Conservation (phyloP, 2,329 filamentous ascomycete species). For the Diplodia scrobiculata region DNA sequence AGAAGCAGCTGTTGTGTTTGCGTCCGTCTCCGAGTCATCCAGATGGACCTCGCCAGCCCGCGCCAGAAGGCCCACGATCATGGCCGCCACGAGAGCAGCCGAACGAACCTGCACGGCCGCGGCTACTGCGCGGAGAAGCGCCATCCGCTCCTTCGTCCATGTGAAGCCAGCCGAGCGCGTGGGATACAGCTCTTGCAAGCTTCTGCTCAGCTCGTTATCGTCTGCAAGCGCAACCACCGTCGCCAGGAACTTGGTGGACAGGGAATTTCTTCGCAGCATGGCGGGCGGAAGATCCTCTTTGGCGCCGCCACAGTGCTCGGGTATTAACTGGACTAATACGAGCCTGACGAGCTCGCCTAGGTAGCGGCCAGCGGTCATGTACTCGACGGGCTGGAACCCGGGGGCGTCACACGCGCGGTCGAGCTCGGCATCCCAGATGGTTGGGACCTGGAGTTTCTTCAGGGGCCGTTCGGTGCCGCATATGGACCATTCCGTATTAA, state of each 20-base stretch:
- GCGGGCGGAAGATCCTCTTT: constrained; percentile 53
- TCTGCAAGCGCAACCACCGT: constrained; percentile 59
- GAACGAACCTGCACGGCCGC: constrained; percentile 71
- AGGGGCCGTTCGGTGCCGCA: constrained; percentile 71
- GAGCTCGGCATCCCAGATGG: constrained; percentile 68
- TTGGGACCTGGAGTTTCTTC: constrained; percentile 64
- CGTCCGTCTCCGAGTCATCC: constrained; percentile 31
- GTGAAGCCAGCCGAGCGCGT: constrained; percentile 55
- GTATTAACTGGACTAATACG: constrained; percentile 65
- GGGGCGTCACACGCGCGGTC: constrained; percentile 68
- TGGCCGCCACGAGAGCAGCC: constrained; percentile 72
- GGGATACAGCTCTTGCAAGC: constrained; percentile 32
- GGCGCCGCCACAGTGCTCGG: constrained; percentile 31
- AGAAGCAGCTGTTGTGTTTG: not conserved
- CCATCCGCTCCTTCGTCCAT: constrained; percentile 65
- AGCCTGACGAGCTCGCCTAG: constrained; percentile 74
- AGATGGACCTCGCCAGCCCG: constrained; percentile 66
- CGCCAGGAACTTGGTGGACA: constrained; percentile 73
- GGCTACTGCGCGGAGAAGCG: constrained; percentile 66
- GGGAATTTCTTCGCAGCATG: constrained; percentile 61
- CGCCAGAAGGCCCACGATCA: constrained; percentile 68
- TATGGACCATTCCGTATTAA: constrained; percentile 86
- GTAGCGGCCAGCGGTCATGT: constrained; percentile 79
- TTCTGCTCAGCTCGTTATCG: not conserved
- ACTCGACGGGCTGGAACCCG: constrained; percentile 80